Percentiles rank a stretch among this genome's conserved stretches.
Conservation (phyloP, 345 rosid species). For the Trapa incisa region DNA sequence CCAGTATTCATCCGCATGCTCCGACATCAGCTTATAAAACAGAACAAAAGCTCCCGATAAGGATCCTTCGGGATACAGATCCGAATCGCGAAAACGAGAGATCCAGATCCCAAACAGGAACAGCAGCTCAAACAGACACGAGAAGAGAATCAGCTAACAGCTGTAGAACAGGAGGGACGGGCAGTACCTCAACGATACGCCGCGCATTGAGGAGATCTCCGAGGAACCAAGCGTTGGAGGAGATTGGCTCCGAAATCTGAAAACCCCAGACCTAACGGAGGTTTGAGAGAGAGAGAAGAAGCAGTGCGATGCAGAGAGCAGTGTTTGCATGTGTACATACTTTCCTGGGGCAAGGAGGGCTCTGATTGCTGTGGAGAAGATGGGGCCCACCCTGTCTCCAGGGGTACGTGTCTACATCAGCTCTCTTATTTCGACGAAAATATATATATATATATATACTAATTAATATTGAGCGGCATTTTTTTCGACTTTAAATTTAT, state of each 20-base stretch:
- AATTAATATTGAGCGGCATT: no score
- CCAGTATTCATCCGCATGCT: background rate
- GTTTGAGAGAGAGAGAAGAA: background rate
- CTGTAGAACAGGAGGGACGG: background rate
- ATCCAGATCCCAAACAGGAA: background rate
- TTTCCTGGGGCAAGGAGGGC: background rate
- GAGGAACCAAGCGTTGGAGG: background rate
- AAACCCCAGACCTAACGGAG: background rate
- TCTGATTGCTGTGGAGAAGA: slow-evolving; percentile 3
- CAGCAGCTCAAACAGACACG: background rate
- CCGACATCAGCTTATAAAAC: no score
- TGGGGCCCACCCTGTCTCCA: slow-evolving; percentile 1
- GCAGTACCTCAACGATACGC: background rate
- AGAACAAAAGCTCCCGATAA: background rate
- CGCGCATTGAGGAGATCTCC: background rate
- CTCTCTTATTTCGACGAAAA: no score
- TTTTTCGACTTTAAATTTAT: no score
- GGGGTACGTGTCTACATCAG: no score
- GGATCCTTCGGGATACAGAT: background rate
- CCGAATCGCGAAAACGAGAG: background rate
- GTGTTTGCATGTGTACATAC: background rate
- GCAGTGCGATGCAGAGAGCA: background rate
- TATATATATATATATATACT: no score
- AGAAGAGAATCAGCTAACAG: background rate
- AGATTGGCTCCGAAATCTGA: background rate